phyloP scores from a whole-genome alignment of 176 grass and related monocot species.

The Dactylis glomerata region DNA sequence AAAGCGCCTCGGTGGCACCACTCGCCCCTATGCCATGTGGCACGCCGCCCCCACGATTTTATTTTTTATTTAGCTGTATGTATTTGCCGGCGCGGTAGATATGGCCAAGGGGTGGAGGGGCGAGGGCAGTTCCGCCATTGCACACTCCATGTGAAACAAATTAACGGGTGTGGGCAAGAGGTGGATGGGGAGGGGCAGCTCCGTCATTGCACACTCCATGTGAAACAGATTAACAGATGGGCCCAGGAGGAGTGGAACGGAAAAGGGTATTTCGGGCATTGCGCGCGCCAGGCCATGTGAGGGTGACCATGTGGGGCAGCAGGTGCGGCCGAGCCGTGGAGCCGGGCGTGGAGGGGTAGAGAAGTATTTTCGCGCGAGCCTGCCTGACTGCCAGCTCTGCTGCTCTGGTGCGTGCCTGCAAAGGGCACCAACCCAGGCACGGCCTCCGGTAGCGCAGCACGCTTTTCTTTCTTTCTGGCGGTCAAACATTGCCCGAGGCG shows the following conservation, averaged over 20 bases:
- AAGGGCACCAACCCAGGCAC: background rate
- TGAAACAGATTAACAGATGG: background rate
- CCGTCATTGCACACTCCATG: background rate
- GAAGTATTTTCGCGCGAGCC: background rate
- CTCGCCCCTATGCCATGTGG: background rate
- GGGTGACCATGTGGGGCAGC: background rate
- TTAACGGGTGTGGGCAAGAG: background rate
- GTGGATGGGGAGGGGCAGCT: background rate
- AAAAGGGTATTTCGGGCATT: background rate
- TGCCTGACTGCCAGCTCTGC: background rate
- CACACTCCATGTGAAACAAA: background rate
- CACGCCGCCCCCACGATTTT: background rate
- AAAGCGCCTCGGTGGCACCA: slow-evolving; percentile 1
- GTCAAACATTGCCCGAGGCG: background rate
- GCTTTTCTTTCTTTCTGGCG: background rate
- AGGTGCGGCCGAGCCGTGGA: background rate
- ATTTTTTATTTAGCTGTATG: background rate
- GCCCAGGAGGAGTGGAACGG: background rate
- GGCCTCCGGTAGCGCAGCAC: background rate
- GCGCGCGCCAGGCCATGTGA: background rate
- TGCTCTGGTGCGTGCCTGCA: background rate
- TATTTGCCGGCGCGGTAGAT: background rate
- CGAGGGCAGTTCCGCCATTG: slow-evolving; percentile 5
- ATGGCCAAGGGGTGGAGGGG: background rate
- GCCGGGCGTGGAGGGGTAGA: background rate